A percentile compares a stretch with the other conserved stretches of the same genome.
These are phyloP conservation scores for Termitomyces sp. DNA, from an alignment of 768 basidiomycete genomes.

Conservation along the genomic window DNA sequence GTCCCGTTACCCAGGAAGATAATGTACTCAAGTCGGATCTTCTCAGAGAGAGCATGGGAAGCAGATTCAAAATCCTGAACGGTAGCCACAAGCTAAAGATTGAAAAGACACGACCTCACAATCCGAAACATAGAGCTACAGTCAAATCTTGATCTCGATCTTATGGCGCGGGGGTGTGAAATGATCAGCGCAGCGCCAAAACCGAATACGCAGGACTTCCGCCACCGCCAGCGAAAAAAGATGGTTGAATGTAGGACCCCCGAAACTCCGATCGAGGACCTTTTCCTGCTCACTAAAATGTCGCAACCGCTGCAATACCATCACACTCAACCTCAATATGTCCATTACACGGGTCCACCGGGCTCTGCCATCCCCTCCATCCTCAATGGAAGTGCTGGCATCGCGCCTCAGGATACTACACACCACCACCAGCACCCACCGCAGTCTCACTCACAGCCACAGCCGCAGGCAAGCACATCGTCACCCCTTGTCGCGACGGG, in stretches of 20 bases:
- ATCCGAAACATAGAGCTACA: no score
- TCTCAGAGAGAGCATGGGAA: no score
- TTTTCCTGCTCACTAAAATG: slow-evolving; percentile 23
- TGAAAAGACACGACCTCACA: background rate
- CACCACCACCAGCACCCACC: slow-evolving; percentile 17
- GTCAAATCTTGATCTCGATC: no score
- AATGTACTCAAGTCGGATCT: no score
- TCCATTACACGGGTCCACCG: slow-evolving; percentile 30
- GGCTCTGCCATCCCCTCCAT: slow-evolving; percentile 13
- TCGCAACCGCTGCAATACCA: slow-evolving; percentile 35
- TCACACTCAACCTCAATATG: slow-evolving; percentile 26
- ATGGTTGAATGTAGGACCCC: slow-evolving; percentile 24
- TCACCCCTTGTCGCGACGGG: slow-evolving; percentile 69
- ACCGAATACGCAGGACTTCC: slow-evolving; percentile 5
- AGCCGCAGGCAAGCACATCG: slow-evolving; percentile 23
- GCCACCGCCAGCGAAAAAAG: slow-evolving; percentile 8
- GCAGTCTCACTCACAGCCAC: slow-evolving; percentile 17
- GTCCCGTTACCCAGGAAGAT: no score
- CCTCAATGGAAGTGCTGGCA: slow-evolving; percentile 14
- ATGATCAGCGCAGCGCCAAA: background rate
- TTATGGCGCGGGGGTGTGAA: no score
- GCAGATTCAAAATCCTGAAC: no score
- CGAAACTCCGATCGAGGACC: slow-evolving; percentile 30
- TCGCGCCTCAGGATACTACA: slow-evolving; percentile 23
- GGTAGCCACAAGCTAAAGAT: no score